These are phyloP conservation scores for Talaromyces trachyspermus DNA, from an alignment of 495 filamentous ascomycete species.

Conservation along the genomic window DNA sequence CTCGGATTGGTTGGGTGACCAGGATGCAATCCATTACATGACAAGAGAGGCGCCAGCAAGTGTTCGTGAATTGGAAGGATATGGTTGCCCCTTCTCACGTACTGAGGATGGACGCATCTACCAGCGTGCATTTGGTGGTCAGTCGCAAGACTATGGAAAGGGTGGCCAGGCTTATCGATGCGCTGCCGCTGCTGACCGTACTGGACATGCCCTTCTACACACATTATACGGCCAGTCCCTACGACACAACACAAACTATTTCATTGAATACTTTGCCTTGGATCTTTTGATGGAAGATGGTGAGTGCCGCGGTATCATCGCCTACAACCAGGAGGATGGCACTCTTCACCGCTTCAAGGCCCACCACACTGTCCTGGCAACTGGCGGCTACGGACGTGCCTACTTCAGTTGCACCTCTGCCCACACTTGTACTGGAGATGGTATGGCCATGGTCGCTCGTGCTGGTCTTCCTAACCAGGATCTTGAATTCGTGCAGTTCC, in stretches of 20 bases:
- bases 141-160: constrained; percentile 90
- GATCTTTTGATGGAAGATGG: constrained; percentile 96
- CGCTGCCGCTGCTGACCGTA: constrained; percentile 91
- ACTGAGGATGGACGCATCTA: constrained; percentile 97
- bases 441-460: constrained; percentile 97
- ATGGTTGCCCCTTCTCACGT: constrained; percentile 95
- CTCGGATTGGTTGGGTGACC: constrained; percentile 96
- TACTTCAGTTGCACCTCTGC: constrained; percentile 98
- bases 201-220: constrained; percentile 92
- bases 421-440: constrained; percentile 96
- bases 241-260: constrained; percentile 96
- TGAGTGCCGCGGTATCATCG: constrained; percentile 89
- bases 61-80: constrained; percentile 93
- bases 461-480: constrained; percentile 98
- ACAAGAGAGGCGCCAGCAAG: constrained; percentile 86
- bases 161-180: constrained; percentile 96
- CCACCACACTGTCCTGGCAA: constrained; percentile 91
- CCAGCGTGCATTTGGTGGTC: constrained; percentile 95
- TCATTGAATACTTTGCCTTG: constrained; percentile 96
- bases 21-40: constrained; percentile 99
- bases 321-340: constrained; percentile 97
- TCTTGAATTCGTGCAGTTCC: constrained; percentile 99
- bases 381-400: constrained; percentile 91
- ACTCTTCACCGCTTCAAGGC: constrained; percentile 94
- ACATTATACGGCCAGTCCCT: constrained; percentile 97